phyloP scores from a whole-genome alignment of 2,329 filamentous ascomycete genomes.

The Penicillium sp. region DNA sequence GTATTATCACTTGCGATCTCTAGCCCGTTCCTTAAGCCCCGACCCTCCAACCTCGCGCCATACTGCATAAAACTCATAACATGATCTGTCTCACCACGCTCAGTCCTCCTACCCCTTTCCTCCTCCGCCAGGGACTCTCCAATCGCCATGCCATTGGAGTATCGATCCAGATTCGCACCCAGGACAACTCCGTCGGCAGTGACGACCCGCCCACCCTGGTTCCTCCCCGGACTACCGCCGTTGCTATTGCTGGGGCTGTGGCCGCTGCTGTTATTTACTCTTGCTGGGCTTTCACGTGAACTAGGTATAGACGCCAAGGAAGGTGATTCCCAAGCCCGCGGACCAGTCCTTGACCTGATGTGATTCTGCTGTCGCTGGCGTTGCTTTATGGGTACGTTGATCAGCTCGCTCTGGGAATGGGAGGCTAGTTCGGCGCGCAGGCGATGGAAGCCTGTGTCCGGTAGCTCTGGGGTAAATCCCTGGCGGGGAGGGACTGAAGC shows the following conservation, averaged over 20 bases:
- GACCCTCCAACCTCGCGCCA: not conserved
- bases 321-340: not conserved
- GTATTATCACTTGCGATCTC: not conserved
- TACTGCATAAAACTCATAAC: slow-evolving; percentile 33
- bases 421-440: slow-evolving; percentile 27
- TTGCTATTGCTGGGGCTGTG: not conserved
- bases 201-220: slow-evolving; percentile 13
- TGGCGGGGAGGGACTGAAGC: not conserved
- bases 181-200: slow-evolving; percentile 30
- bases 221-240: not conserved
- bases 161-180: slow-evolving; percentile 25
- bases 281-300: not conserved
- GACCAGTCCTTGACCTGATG: not conserved
- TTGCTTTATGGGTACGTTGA: slow-evolving; percentile 24
- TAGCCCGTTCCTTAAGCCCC: not conserved
- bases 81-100: slow-evolving; percentile 11
- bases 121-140: not conserved
- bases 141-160: slow-evolving; percentile 4
- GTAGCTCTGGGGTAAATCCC: slow-evolving; percentile 23
- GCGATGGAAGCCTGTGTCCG: slow-evolving; percentile 29
- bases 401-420: slow-evolving; percentile 26
- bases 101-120: not conserved
- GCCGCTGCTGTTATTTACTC: not conserved
- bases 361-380: slow-evolving; percentile 5
- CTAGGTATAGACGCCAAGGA: not conserved